Percentiles rank a stretch among this genome's conserved stretches.
Conservation (phyloP, 2,329 filamentous ascomycete species). For the Curvularia verruculosa region DNA sequence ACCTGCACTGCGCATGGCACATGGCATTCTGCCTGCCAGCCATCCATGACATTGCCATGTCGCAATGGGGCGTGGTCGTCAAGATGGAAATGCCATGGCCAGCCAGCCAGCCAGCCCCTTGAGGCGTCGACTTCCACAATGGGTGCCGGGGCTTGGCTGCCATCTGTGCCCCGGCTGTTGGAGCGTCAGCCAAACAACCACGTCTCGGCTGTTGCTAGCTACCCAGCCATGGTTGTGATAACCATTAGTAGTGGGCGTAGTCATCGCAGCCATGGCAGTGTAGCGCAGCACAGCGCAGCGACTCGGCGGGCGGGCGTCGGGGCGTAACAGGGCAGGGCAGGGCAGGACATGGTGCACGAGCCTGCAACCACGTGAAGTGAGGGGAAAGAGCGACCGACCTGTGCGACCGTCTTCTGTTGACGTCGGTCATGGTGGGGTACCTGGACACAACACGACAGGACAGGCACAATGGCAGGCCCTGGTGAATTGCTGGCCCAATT, state of each 20-base stretch:
- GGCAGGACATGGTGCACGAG: conserved; percentile 9
- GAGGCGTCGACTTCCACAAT: too few relatives aligned
- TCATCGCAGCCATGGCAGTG: too few relatives aligned
- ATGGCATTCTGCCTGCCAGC: not conserved
- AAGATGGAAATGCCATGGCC: not conserved
- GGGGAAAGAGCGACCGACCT: conserved; percentile 2
- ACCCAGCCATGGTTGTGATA: not conserved
- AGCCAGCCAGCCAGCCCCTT: too few relatives aligned
- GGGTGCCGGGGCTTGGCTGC: not conserved
- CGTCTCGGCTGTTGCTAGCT: too few relatives aligned
- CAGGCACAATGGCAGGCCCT: too few relatives aligned
- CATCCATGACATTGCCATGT: not conserved
- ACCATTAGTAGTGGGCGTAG: too few relatives aligned
- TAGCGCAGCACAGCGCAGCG: too few relatives aligned
- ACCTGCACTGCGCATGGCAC: too few relatives aligned
- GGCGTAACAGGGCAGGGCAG: too few relatives aligned
- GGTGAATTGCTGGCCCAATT: not conserved
- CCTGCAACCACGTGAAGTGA: conserved; percentile 12
- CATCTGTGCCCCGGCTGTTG: not conserved
- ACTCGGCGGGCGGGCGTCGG: too few relatives aligned
- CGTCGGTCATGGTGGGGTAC: conserved; percentile 5
- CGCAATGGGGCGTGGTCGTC: not conserved
- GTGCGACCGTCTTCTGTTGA: conserved; percentile 1
- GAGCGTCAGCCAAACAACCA: not conserved
- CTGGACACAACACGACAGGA: not conserved